Percentiles rank a stretch among this genome's conserved stretches.
Evolutionary conservation across 2,329 filamentous ascomycete species (phyloP).

Genomic region (Hypoxylon sp.): DNA sequence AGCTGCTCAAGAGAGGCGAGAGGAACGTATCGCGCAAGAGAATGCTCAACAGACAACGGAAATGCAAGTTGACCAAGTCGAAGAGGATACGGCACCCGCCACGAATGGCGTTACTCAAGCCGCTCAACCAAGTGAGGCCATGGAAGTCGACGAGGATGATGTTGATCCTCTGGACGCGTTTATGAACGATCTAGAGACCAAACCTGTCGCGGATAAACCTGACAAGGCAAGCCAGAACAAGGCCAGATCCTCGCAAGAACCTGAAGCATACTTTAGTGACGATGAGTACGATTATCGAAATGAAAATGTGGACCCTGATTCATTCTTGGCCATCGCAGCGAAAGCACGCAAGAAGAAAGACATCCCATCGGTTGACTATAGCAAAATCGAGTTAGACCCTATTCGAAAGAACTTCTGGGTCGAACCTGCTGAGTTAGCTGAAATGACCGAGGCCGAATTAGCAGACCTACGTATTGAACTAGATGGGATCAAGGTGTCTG

Average conservation of each 20-base stretch:
- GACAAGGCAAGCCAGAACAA: constrained; percentile 55
- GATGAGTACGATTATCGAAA: constrained; percentile 75
- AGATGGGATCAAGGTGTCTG: constrained; percentile 94
- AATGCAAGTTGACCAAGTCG: constrained; percentile 55
- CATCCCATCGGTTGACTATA: constrained; percentile 87
- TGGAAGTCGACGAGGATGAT: constrained; percentile 75
- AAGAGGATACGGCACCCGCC: constrained; percentile 43
- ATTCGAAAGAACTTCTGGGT: constrained; percentile 97
- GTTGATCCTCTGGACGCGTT: constrained; percentile 96
- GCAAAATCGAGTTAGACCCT: constrained; percentile 84
- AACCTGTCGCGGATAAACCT: constrained; percentile 41
- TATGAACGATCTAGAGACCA: constrained; percentile 79
- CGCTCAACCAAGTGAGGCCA: constrained; percentile 56
- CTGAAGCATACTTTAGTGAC: constrained; percentile 89
- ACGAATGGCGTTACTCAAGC: constrained; percentile 44
- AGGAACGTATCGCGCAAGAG: constrained; percentile 71
- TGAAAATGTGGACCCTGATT: constrained; percentile 61
- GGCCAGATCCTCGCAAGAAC: constrained; percentile 71
- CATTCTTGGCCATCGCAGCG: constrained; percentile 66
- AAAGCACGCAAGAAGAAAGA: constrained; percentile 91
- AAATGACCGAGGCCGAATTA: constrained; percentile 87
- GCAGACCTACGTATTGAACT: constrained; percentile 85
- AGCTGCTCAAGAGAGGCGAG: constrained; percentile 86
- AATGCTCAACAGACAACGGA: constrained; percentile 63
- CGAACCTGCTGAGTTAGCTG: constrained; percentile 84